phyloP scores from a whole-genome alignment of 768 basidiomycete species.

The Saitozyma sp. region DNA sequence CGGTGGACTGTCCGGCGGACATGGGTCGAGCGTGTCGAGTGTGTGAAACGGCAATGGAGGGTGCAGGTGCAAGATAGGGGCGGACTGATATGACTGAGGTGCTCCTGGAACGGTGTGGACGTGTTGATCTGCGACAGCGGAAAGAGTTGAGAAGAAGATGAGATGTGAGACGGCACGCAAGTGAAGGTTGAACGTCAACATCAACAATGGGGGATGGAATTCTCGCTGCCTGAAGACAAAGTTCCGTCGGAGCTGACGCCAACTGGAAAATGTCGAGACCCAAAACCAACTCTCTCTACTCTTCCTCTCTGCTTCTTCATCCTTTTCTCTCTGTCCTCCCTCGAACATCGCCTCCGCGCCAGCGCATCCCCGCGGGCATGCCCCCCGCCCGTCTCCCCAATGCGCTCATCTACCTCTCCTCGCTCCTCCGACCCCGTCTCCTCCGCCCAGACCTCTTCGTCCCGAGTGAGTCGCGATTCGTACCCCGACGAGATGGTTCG shows the following conservation, averaged over 20 bases:
- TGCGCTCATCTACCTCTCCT: constrained; percentile 33
- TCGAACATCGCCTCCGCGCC: not conserved
- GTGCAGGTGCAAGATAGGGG: not conserved
- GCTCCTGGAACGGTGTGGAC: too few relatives aligned
- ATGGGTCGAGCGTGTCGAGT: not conserved
- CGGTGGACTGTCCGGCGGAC: constrained; percentile 19
- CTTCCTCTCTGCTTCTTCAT: not conserved
- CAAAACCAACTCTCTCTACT: too few relatives aligned
- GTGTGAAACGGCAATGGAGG: not conserved
- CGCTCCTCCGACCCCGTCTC: constrained; percentile 30
- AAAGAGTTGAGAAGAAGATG: too few relatives aligned
- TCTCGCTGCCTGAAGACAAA: too few relatives aligned
- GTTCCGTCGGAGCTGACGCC: too few relatives aligned
- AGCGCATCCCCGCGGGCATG: constrained; percentile 10
- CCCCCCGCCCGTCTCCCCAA: constrained; percentile 34
- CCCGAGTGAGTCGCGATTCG: constrained; percentile 30
- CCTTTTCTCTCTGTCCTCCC: not conserved
- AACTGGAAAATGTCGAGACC: too few relatives aligned
- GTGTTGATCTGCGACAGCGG: too few relatives aligned
- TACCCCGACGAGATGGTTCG: not conserved
- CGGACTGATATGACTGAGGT: not conserved
- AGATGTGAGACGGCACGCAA: not conserved
- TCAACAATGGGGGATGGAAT: not conserved
- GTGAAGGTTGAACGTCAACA: constrained; percentile 1
- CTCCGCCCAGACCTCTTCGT: constrained; percentile 41